phyloP scores from a whole-genome alignment of 2,329 filamentous ascomycete genomes.

The Tolypocladium album region DNA sequence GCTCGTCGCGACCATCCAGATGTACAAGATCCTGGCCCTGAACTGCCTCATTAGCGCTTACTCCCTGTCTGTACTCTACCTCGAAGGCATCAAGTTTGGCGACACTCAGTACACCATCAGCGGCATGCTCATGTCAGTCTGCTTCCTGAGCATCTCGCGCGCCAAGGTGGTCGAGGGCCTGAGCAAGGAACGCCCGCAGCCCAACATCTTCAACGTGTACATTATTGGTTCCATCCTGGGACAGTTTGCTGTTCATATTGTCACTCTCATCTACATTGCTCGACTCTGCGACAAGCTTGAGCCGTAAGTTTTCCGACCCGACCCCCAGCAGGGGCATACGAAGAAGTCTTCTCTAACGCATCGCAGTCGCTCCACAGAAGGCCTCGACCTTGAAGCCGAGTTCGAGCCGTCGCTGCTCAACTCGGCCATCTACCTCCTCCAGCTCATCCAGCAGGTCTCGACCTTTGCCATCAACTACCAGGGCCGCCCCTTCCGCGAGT shows the following conservation, averaged over 20 bases:
- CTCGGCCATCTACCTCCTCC: conserved; percentile 90
- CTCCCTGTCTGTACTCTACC: conserved; percentile 88
- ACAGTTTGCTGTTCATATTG: conserved; percentile 93
- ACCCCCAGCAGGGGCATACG: no score
- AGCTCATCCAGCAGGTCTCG: conserved; percentile 97
- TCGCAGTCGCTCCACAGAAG: conserved; percentile 31
- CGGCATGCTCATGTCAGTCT: conserved; percentile 99
- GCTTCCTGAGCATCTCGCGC: conserved; percentile 96
- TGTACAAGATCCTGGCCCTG: conserved; percentile 98
- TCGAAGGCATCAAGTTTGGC: conserved; percentile 98
- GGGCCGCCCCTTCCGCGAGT: conserved; percentile 92
- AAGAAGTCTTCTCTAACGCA: not conserved
- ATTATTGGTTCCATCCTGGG: conserved; percentile 96
- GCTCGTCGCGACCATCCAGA: conserved; percentile 95
- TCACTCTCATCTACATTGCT: conserved; percentile 87
- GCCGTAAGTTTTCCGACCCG: conserved; percentile 50
- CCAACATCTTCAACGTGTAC: conserved; percentile 98
- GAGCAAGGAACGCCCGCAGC: conserved; percentile 93
- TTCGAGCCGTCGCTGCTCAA: conserved; percentile 91
- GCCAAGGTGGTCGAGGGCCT: conserved; percentile 91
- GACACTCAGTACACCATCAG: conserved; percentile 98
- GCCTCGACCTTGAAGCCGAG: conserved; percentile 87
- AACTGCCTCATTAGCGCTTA: conserved; percentile 98
- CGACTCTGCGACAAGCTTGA: conserved; percentile 77
- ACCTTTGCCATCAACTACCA: conserved; percentile 99